Conservation (phyloP, 306 rosid species). For the Pterocarpus santalinus region DNA sequence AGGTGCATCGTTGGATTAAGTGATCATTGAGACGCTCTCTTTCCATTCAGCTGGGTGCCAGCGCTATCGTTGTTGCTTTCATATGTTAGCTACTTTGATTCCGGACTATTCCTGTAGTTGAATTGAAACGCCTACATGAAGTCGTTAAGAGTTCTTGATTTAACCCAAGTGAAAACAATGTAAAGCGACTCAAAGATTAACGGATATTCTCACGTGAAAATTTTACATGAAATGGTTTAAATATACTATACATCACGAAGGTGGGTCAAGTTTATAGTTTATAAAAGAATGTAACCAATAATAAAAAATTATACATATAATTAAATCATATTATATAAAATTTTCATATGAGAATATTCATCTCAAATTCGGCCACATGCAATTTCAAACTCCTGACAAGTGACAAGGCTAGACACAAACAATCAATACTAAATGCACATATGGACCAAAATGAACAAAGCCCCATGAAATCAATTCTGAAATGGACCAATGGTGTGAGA, state of each 20-base stretch:
- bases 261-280: too few relatives aligned
- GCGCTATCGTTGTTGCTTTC: slow-evolving; percentile 24
- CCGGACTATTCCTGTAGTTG: background rate
- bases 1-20: background rate
- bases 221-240: too few relatives aligned
- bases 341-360: too few relatives aligned
- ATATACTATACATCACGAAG: too few relatives aligned
- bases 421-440: slow-evolving; percentile 30
- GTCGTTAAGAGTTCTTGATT: background rate
- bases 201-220: too few relatives aligned
- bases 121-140: background rate
- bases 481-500: slow-evolving; percentile 40
- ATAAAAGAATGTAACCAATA: too few relatives aligned
- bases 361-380: background rate
- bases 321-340: too few relatives aligned
- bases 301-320: too few relatives aligned
- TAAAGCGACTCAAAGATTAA: too few relatives aligned
- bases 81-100: slow-evolving; percentile 8
- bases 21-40: background rate
- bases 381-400: background rate
- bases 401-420: background rate
- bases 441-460: slow-evolving; percentile 41
- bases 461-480: slow-evolving; percentile 45
- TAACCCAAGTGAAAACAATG: background rate
- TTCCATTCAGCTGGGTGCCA: background rate